Percentiles rank a stretch among this genome's conserved stretches.
phyloP scores from a whole-genome alignment of 2,329 filamentous ascomycete genomes.

The Pseudopithomyces chartarum region DNA sequence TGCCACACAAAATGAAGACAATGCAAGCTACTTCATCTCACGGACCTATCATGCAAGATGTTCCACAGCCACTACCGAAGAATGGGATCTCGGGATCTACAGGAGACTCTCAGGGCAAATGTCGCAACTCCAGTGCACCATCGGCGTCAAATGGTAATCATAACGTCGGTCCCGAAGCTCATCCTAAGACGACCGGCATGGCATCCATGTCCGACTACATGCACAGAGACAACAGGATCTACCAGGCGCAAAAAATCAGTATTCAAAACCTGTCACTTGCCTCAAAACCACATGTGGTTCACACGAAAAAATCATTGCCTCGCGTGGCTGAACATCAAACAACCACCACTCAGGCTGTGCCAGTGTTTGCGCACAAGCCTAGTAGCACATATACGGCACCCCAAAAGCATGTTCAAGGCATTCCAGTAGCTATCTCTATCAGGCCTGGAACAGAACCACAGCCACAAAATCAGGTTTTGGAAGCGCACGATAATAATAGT shows the following conservation, averaged over 20 bases:
- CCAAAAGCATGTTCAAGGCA: not conserved
- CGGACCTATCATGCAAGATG: not conserved
- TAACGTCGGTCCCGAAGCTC: constrained; percentile 11
- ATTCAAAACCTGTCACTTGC: constrained; percentile 8
- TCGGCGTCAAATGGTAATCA: constrained; percentile 9
- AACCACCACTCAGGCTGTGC: not conserved
- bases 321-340: constrained; percentile 5
- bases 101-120: constrained; percentile 19
- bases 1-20: constrained; percentile 15
- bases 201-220: not conserved
- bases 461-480: not conserved
- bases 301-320: constrained; percentile 20
- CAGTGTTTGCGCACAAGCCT: constrained; percentile 8
- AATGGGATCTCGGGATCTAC: not conserved
- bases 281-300: constrained; percentile 3
- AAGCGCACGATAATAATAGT: not conserved
- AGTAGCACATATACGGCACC: not conserved
- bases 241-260: constrained; percentile 2
- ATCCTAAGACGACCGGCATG: constrained; percentile 1
- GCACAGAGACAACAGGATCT: constrained; percentile 2
- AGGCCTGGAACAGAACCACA: too few relatives aligned
- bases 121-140: constrained; percentile 16
- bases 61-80: not conserved
- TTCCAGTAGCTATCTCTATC: not conserved
- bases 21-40: not conserved